Evolutionary conservation across 2,329 filamentous ascomycete genomes (phyloP).

Genomic region (Aspergillus flavus): DNA sequence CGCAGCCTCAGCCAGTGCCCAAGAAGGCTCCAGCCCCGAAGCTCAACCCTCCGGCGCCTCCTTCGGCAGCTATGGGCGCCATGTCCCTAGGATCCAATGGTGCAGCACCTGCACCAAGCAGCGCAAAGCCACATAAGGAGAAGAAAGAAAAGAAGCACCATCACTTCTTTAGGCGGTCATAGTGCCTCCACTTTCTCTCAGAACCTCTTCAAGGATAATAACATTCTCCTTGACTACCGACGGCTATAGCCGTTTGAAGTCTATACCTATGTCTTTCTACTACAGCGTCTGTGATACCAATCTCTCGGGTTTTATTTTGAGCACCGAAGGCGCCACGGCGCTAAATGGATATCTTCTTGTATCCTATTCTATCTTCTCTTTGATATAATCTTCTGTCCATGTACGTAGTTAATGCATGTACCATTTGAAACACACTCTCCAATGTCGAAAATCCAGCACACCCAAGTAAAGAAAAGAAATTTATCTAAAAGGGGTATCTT

Average conservation of each 20-base stretch:
- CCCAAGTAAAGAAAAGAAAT: neutral
- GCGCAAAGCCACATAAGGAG: constrained; percentile 44
- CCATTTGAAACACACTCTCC: neutral
- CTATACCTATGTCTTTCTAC: constrained; percentile 20
- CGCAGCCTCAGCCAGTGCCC: constrained; percentile 47
- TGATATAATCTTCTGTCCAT: constrained; percentile 8
- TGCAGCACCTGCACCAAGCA: constrained; percentile 18
- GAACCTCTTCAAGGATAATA: constrained; percentile 8
- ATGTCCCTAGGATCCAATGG: constrained; percentile 39
- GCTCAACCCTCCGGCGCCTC: constrained; percentile 31
- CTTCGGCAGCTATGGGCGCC: constrained; percentile 37
- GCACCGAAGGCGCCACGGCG: constrained; percentile 15
- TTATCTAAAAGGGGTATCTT: constrained; percentile 9
- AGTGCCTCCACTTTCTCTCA: neutral
- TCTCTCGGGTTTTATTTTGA: constrained; percentile 14
- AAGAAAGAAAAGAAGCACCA: constrained; percentile 54
- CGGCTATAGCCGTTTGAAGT: constrained; percentile 11
- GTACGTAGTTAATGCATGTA: constrained; percentile 11
- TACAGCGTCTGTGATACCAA: constrained; percentile 41
- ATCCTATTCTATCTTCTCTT: constrained; percentile 1
- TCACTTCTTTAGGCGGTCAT: constrained; percentile 52
- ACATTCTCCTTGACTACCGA: neutral
- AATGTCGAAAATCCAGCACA: neutral
- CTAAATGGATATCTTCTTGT: constrained; percentile 10
- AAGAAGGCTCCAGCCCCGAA: constrained; percentile 26